Evolutionary conservation across 2,329 filamentous ascomycete genomes (phyloP), one percentile per base, ranked within the genome.

Genomic region (Colletotrichum lentis): DNA sequence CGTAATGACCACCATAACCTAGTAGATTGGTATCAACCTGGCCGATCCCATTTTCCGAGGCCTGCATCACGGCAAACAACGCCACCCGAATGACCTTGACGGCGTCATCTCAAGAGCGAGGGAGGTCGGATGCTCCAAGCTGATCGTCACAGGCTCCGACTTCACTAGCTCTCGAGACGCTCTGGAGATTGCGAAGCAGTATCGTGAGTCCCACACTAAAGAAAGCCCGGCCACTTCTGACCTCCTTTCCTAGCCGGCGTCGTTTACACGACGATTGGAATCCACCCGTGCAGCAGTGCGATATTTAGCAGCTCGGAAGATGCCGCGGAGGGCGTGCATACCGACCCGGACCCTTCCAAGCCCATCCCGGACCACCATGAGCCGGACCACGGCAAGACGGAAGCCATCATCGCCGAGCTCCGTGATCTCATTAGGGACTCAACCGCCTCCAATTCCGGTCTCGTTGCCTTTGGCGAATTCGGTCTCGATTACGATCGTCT

Each of bases 401-500:
- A 76, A 12, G 74, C 77, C 49, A 83, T 87, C 75, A 83, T 94
- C 24, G 70, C 79, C 0, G 84, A 87, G 37, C 85, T 98, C n/a
- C 84, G 84, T 52, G 75, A 80, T 7, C 82, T 97, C 2, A 87
- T 94, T 4, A 75, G 85, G 2, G 80, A 87, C 43, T 86, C 88
- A 1, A 88, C 87, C 20, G 71, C 78, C 3, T 77, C 79, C 6
- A 72, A 77, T 79, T 71, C 35, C 68, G 77, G 86, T 0, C 84
- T 92, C 47, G 90, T 93, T 1, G 95, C 96, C 7, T 94, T 97
- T 77, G 96, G 96, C 56, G 96, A 99, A 79, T 93, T 99, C 70
- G 96, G 96, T 2, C 90, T 99, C 4, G 96, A 99, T 80, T 99
- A 98, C 76, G 96, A 99, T 80, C 89, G 96, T 2, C 82, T 99